phyloP scores from a whole-genome alignment of 306 rosid genomes.

The Ziziphus jujuba region DNA sequence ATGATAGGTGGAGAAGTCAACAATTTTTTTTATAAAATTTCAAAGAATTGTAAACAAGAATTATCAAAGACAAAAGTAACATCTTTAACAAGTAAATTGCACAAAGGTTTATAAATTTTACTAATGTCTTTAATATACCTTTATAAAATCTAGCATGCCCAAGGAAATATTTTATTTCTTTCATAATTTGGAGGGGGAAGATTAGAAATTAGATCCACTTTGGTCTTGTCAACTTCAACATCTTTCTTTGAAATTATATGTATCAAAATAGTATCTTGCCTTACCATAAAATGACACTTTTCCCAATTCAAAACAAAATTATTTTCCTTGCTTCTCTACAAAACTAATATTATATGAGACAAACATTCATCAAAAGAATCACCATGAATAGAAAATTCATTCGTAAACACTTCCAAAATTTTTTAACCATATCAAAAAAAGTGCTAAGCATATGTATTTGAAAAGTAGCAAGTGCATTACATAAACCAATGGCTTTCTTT shows the following conservation, averaged over 20 bases:
- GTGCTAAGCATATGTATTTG: background rate
- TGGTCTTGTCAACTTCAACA: background rate
- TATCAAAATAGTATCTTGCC: background rate
- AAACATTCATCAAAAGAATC: slow-evolving; percentile 7
- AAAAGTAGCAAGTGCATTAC: background rate
- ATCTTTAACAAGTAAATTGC: slow-evolving; percentile 3
- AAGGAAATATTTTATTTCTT: slow-evolving; percentile 4
- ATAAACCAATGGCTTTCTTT: background rate
- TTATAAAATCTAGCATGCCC: background rate
- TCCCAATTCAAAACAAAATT: background rate
- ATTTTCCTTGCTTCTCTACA: background rate
- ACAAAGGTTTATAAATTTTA: background rate
- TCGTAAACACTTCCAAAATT: background rate
- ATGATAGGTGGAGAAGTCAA: slow-evolving; percentile 1
- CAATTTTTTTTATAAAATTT: background rate
- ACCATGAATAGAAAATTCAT: no score
- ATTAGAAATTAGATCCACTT: background rate
- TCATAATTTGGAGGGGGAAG: background rate
- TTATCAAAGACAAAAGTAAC: no score
- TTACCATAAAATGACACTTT: background rate
- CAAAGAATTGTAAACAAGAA: background rate
- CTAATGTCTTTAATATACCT: background rate
- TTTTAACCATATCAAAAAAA: background rate
- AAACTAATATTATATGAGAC: background rate
- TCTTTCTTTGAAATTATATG: background rate